A percentile compares a stretch with the other conserved stretches of the same genome.
phyloP scores from a whole-genome alignment of 2,329 filamentous ascomycete species.

The Coniochaeta sp. region DNA sequence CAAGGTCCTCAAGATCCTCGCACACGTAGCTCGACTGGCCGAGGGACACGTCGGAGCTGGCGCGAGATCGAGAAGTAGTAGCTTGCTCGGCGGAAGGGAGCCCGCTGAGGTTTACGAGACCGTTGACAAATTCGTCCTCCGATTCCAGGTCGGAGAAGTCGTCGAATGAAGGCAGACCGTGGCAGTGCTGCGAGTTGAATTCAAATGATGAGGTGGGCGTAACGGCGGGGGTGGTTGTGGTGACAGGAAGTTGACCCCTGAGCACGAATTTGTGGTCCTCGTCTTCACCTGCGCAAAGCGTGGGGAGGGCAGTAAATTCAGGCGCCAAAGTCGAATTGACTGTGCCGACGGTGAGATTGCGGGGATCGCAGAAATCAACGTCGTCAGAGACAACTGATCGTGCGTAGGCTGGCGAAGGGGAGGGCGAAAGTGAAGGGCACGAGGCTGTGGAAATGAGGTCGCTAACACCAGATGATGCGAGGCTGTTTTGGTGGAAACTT shows the following conservation, averaged over 20 bases:
- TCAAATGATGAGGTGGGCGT: conserved; percentile 36
- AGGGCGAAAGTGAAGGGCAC: conserved; percentile 81
- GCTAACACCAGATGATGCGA: conserved; percentile 53
- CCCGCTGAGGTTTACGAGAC: conserved; percentile 60
- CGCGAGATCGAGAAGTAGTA: conserved; percentile 54
- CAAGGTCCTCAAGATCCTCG: conserved; percentile 68
- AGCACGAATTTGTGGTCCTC: conserved; percentile 44
- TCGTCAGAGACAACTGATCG: conserved; percentile 63
- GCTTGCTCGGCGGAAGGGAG: conserved; percentile 40
- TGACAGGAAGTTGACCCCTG: conserved; percentile 43
- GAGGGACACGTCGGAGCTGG: conserved; percentile 62
- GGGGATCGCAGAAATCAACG: conserved; percentile 84
- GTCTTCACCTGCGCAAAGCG: conserved; percentile 55
- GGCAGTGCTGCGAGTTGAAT: conserved; percentile 40
- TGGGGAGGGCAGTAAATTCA: conserved; percentile 60
- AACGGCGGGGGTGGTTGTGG: conserved; percentile 34
- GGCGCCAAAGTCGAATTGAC: conserved; percentile 42
- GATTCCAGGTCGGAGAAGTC: conserved; percentile 86
- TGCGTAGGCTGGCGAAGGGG: conserved; percentile 67
- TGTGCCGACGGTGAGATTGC: conserved; percentile 71
- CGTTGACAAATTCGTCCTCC: conserved; percentile 77
- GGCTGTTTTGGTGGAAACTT: conserved; percentile 39
- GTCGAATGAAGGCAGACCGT: conserved; percentile 68
- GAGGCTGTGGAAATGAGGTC: conserved; percentile 70
- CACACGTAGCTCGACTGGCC: conserved; percentile 74